Evolutionary conservation across 495 filamentous ascomycete species (phyloP).

Genomic region (Podospora pseudoanserina): DNA sequence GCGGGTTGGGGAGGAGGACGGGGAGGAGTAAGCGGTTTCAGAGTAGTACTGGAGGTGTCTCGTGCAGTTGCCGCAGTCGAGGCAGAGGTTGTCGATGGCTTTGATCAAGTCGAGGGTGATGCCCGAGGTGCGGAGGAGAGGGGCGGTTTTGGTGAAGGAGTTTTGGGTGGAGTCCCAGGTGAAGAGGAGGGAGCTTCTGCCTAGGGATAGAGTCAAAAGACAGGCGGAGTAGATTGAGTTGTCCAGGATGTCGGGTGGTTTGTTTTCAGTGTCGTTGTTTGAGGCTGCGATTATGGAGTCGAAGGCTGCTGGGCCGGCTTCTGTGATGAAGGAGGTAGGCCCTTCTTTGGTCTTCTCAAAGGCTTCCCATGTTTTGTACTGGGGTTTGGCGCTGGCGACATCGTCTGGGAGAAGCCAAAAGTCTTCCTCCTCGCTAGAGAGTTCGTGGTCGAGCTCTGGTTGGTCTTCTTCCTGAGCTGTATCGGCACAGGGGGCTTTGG

Average conservation of each 20-base stretch:
- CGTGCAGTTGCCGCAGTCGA: constrained; percentile 57
- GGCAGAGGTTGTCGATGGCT: constrained; percentile 54
- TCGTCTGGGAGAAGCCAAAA: constrained; percentile 52
- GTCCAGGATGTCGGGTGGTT: constrained; percentile 35
- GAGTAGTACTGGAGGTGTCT: constrained; percentile 53
- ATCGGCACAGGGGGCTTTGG: constrained; percentile 3
- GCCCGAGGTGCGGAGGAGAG: constrained; percentile 63
- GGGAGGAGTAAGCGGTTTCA: constrained; percentile 40
- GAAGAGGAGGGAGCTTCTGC: constrained; percentile 78
- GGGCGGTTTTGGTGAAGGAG: constrained; percentile 55
- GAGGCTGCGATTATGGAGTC: constrained; percentile 58
- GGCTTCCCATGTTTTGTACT: constrained; percentile 69
- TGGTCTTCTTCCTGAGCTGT: constrained; percentile 12
- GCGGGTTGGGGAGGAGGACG: constrained; percentile 46
- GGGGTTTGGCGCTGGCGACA: constrained; percentile 29
- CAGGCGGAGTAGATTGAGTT: constrained; percentile 55
- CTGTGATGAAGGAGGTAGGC: constrained; percentile 58
- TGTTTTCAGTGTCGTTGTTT: constrained; percentile 4
- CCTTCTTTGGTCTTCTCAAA: constrained; percentile 49
- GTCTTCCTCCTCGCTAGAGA: constrained; percentile 34
- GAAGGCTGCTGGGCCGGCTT: constrained; percentile 68
- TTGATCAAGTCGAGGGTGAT: constrained; percentile 56
- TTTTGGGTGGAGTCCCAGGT: constrained; percentile 55
- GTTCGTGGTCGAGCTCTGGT: constrained; percentile 10
- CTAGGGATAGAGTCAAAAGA: constrained; percentile 69